Conservation (phyloP, 768 basidiomycete species). For the Lactarius psammicola region DNA sequence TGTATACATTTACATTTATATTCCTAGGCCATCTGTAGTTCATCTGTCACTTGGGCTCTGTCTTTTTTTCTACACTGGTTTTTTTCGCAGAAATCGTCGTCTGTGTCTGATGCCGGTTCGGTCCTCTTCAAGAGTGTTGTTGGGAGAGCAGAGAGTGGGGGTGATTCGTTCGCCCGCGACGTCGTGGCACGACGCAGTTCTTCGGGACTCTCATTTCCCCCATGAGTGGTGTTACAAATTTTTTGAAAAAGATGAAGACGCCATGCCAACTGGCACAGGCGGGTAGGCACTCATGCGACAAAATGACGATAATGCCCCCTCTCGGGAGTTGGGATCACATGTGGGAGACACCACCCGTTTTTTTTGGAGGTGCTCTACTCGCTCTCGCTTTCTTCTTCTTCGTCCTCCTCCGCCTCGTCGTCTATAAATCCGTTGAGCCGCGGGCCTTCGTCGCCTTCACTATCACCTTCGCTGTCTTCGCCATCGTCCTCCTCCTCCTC, state of each 20-base stretch:
- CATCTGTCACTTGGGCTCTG: neutral
- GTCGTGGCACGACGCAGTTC: neutral
- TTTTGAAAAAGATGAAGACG: neutral
- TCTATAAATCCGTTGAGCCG: constrained; percentile 42
- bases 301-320: neutral
- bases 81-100: neutral
- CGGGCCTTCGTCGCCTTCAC: constrained; percentile 33
- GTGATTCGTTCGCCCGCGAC: neutral
- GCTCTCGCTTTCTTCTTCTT: constrained; percentile 40
- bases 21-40: constrained; percentile 8
- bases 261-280: neutral
- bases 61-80: neutral
- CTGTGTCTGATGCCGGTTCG: neutral
- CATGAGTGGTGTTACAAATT: neutral
- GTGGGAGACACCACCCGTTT: neutral
- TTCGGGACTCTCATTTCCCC: neutral
- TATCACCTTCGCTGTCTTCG: constrained; percentile 61
- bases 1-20: neutral
- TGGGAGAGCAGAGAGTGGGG: too few species aligned
- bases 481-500: constrained; percentile 56
- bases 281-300: neutral
- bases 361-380: constrained; percentile 17
- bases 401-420: constrained; percentile 61
- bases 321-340: neutral
- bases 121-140: neutral